phyloP scores from a whole-genome alignment of 148 eudicot genomes.

The Talinum fruticosum region DNA sequence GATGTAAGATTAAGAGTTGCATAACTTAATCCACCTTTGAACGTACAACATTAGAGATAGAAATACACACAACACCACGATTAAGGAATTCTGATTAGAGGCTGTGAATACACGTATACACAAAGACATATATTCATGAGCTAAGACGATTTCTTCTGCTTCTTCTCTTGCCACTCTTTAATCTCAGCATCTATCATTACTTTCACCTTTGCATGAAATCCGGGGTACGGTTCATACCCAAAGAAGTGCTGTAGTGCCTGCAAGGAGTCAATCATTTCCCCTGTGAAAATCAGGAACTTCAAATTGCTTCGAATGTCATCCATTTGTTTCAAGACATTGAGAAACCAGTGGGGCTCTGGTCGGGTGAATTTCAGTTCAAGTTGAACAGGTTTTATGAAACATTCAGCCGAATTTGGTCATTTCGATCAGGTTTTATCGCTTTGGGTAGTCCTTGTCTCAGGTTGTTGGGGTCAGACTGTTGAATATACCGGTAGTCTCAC shows the following conservation, averaged over 20 bases:
- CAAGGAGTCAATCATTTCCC: not conserved
- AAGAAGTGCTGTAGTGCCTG: conserved; percentile 61
- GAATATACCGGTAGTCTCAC: no score
- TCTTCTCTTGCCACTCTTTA: conserved; percentile 65
- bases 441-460: not conserved
- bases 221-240: conserved; percentile 89
- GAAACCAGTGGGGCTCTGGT: no score
- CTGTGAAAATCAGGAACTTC: no score
- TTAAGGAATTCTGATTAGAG: no score
- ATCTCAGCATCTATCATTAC: conserved; percentile 57
- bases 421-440: no score
- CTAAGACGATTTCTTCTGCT: conserved; percentile 56
- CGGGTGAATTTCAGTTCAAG: not conserved
- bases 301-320: no score
- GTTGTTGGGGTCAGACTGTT: not conserved
- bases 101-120: no score
- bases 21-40: no score
- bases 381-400: not conserved
- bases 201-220: conserved; percentile 59
- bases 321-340: no score
- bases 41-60: no score
- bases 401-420: not conserved
- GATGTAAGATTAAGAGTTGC: no score
- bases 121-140: not conserved
- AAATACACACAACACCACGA: no score